These are phyloP conservation scores for Symbiotaphrina buchneri DNA, from an alignment of 495 filamentous ascomycete genomes.

Conservation along the genomic window DNA sequence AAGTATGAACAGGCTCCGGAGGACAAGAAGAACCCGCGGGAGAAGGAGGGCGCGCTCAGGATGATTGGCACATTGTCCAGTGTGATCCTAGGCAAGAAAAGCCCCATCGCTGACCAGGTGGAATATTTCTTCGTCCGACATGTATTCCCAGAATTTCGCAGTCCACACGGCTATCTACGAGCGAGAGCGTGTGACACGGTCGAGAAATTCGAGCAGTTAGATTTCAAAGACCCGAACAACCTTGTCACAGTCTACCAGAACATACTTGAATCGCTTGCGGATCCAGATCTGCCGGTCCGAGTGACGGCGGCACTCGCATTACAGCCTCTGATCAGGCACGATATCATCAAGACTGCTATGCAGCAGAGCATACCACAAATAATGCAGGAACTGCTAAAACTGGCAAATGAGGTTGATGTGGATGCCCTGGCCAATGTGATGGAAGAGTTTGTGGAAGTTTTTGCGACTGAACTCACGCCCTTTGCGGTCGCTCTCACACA, in stretches of 20 bases:
- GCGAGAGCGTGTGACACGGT: slow-evolving; percentile 91
- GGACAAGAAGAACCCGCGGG: slow-evolving; percentile 70
- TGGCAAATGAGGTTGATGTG: slow-evolving; percentile 89
- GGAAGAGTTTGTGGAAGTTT: slow-evolving; percentile 98
- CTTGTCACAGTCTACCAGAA: slow-evolving; percentile 89
- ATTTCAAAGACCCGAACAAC: slow-evolving; percentile 90
- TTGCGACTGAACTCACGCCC: slow-evolving; percentile 82
- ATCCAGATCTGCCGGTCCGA: slow-evolving; percentile 70
- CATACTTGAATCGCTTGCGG: slow-evolving; percentile 92
- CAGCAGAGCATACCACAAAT: slow-evolving; percentile 97
- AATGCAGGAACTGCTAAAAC: slow-evolving; percentile 93
- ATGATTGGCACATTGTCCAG: slow-evolving; percentile 94
- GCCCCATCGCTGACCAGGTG: slow-evolving; percentile 92
- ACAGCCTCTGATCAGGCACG: slow-evolving; percentile 87
- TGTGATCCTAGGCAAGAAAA: slow-evolving; percentile 93
- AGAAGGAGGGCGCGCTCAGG: slow-evolving; percentile 86
- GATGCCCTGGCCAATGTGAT: slow-evolving; percentile 95
- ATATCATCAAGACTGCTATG: slow-evolving; percentile 82
- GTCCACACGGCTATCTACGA: slow-evolving; percentile 76
- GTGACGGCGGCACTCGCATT: slow-evolving; percentile 88
- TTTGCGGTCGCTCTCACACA: slow-evolving; percentile 96
- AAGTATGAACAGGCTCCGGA: slow-evolving; percentile 67
- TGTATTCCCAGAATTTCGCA: slow-evolving; percentile 94
- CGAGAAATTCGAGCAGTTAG: slow-evolving; percentile 82
- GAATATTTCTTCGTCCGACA: slow-evolving; percentile 97